These are phyloP conservation scores for Deakozyma indianensis DNA, from an alignment of 805 yeast species.

Conservation along the genomic window DNA sequence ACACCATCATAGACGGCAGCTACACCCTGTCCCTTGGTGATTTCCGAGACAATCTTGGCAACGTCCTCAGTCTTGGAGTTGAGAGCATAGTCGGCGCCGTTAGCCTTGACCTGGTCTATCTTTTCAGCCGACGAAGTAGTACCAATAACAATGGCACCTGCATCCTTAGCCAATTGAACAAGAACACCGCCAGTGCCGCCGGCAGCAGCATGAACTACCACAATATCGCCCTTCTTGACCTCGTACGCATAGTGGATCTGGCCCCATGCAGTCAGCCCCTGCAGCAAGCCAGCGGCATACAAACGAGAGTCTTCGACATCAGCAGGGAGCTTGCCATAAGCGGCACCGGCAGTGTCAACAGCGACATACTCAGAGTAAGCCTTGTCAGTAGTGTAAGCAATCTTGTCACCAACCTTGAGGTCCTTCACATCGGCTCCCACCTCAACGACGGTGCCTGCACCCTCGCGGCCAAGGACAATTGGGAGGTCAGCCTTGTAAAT, in stretches of 20 bases:
- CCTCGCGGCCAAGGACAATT: constrained; percentile 48
- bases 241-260: constrained; percentile 51
- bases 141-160: constrained; percentile 76
- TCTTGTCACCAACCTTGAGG: constrained; percentile 53
- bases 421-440: constrained; percentile 43
- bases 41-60: constrained; percentile 17
- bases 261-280: constrained; percentile 70
- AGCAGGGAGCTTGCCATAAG: constrained; percentile 34
- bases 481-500: constrained; percentile 52
- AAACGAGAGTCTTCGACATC: constrained; percentile 32
- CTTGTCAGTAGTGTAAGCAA: constrained; percentile 37
- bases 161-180: constrained; percentile 42
- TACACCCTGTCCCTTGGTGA: constrained; percentile 20
- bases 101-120: constrained; percentile 43
- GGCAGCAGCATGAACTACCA: constrained; percentile 84
- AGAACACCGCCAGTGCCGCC: constrained; percentile 82
- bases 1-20: constrained; percentile 23
- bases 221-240: constrained; percentile 54
- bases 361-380: constrained; percentile 63
- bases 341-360: constrained; percentile 16
- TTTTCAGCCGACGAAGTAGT: constrained; percentile 70
- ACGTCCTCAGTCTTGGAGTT: constrained; percentile 21
- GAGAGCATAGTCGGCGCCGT: constrained; percentile 68
- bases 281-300: constrained; percentile 44
- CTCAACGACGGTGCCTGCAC: constrained; percentile 46